Evolutionary conservation across 2,329 filamentous ascomycete genomes (phyloP), one percentile per base, ranked within the genome.

Genomic region (Fusarium sp.): DNA sequence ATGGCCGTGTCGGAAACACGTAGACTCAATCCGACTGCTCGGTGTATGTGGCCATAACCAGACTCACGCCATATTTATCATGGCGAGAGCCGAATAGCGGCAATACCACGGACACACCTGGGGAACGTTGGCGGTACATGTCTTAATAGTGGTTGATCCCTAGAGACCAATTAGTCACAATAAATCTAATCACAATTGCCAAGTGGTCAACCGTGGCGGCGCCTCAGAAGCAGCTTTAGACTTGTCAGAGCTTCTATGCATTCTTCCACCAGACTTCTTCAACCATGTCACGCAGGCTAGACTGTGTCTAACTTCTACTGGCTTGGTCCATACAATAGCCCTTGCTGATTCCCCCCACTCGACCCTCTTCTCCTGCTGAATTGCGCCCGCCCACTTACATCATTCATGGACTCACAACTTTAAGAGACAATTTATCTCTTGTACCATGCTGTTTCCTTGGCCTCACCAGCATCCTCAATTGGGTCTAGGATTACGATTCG

Each of bases 301-400:
- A 29, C 62, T 47, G 10, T 21, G 29, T 67, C 58, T n/a, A 46
- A 36, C 33, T 27, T 51, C 60, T 61, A 54, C 57, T 33, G 40
- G 49, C 47, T 42, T 33, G 36, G 48, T 36, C 37, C 49, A 67
- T 43, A 36, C 41, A 18, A 47, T 43, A 63, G 46, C 54, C 61
- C 62, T 68, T 58, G 67, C 51, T 66, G 59, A 46, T 58, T 46
- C 66, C 68, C 66, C 70, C 66, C n/a, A 71, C 66, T 70, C 53
- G 17, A 55, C 51, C 64, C 55, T 47, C 63, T 55, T 62, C 42
- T 54, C 42, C 25, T 50, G 58, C 48, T 59, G 51, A 60, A 66
- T 65, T 67, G 63, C 58, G 63, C 66, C 67, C 69, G 62, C 59
- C 69, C 69, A 72, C 65, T 72, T 73, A 73, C 71, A 73, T 72